Base-by-base conservation (phyloP, 1,284 basidiomycete genomes). In the Sanghuangporus sanghuang region DNA sequence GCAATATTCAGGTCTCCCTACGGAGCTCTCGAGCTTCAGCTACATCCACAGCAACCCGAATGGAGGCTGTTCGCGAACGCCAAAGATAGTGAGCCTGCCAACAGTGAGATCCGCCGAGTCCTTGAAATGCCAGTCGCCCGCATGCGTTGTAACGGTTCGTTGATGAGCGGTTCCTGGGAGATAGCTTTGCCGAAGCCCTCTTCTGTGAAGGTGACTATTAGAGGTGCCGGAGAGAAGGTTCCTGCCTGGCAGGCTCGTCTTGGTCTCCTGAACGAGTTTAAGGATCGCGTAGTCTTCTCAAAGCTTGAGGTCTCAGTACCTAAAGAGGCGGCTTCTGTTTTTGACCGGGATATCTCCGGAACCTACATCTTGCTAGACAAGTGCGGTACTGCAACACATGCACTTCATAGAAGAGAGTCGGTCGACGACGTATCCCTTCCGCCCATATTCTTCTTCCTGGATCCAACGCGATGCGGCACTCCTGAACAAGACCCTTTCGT, bases 331-430 rank as follows among this genome's bases (percentile, higher is more conserved):
- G 72, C 77, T 8, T 67, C 72, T 1, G 76, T 80, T 39, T 83
- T 97, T 36, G 95, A 97, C 73, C 86, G 89, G 49, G 83, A 92
- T 69, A 85, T 97, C 57, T 86, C 88, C 3, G 95, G 96, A 3
- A 79, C 76, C 0, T 98, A 97, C 72, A 77, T 79, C 9, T 84
- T 96, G 44, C 78, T 95, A 58, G 87, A 92, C 66, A 89, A 89
- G 72, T 98, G 95, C 66, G 95, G 95, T 1, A 95, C 93, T 0
- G 93, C 96, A 1, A 93, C 92, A 71, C 82, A 83, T 32, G 90
- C 92, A n/a, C 78, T 98, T 44, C 94, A 97, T 75, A 86, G 85
- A 73, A 88, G 85, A 66, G 73, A 79, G 39, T 57, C 74, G 21
- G 74, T 73, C 0, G 77, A 77, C 11, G 84, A 87, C 21, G 69